These are phyloP conservation scores for Parastagonospora avenae DNA, from an alignment of 2,329 filamentous ascomycete genomes.

Conservation along the genomic window DNA sequence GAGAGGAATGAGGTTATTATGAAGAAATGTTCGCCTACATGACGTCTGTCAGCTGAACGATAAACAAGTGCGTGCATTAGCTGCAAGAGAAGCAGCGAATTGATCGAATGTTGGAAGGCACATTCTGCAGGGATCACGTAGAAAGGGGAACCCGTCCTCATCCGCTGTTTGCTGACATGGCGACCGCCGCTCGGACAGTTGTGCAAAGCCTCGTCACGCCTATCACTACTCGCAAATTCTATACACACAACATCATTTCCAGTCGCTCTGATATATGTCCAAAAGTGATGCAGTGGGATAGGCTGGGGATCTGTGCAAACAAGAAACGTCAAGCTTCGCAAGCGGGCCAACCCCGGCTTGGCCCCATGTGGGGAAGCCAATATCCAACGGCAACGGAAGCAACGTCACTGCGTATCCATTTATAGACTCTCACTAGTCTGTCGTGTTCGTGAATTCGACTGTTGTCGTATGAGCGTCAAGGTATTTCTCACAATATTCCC, in stretches of 20 bases:
- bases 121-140: slow-evolving; percentile 15
- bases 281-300: too few species aligned
- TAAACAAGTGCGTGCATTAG: slow-evolving; percentile 20
- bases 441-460: too few species aligned
- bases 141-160: slow-evolving; percentile 6
- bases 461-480: too few species aligned
- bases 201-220: background rate
- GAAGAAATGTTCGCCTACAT: slow-evolving; percentile 19
- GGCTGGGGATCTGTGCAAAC: too few species aligned
- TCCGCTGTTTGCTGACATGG: slow-evolving; percentile 9
- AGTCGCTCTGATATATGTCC: too few species aligned
- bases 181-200: background rate
- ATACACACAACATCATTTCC: background rate
- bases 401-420: background rate
- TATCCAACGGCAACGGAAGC: slow-evolving; percentile 1
- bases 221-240: background rate
- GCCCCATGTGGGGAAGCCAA: background rate
- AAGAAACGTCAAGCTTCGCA: too few species aligned
- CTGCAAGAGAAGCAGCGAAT: slow-evolving; percentile 20
- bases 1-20: slow-evolving; percentile 6
- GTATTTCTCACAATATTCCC: too few species aligned
- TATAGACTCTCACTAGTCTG: too few species aligned
- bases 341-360: background rate
- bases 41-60: slow-evolving; percentile 22
- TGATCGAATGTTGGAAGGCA: slow-evolving; percentile 14